Conservation (phyloP, 768 basidiomycete genomes). For the Leccinum ochraceum region DNA sequence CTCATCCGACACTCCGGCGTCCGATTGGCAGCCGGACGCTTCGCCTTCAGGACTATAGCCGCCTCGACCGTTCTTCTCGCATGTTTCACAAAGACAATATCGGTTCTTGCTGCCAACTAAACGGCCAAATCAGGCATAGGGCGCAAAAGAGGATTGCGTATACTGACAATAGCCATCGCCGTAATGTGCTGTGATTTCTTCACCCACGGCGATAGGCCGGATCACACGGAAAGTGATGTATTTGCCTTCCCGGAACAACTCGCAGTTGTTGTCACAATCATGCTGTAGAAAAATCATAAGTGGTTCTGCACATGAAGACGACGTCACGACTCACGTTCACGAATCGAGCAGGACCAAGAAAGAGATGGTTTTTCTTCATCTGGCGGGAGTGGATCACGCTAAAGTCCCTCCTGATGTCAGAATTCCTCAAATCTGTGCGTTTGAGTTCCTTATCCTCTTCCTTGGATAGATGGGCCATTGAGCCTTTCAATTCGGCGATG, state of each 20-base stretch:
- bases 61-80: slow-evolving; percentile 73
- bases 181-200: slow-evolving; percentile 89
- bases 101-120: slow-evolving; percentile 68
- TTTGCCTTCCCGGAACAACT: slow-evolving; percentile 84
- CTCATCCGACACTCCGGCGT: slow-evolving; percentile 39
- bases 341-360: slow-evolving; percentile 89
- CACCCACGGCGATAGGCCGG: slow-evolving; percentile 73
- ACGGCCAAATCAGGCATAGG: slow-evolving; percentile 31
- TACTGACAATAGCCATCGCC: slow-evolving; percentile 88
- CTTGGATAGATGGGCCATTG: slow-evolving; percentile 85
- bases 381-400: slow-evolving; percentile 91
- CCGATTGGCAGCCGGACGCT: slow-evolving; percentile 47
- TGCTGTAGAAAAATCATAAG: slow-evolving; percentile 50
- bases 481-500: slow-evolving; percentile 86
- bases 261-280: slow-evolving; percentile 88
- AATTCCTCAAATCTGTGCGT: slow-evolving; percentile 67
- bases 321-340: slow-evolving; percentile 68
- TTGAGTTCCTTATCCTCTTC: slow-evolving; percentile 87
- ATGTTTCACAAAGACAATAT: slow-evolving; percentile 84
- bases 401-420: slow-evolving; percentile 82
- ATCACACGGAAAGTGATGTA: slow-evolving; percentile 89
- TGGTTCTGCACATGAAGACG: background rate
- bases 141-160: slow-evolving; percentile 22
- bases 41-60: slow-evolving; percentile 66
- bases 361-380: slow-evolving; percentile 90